Base-by-base conservation (phyloP, 1,284 basidiomycete species). In the Thelephora terrestris region DNA sequence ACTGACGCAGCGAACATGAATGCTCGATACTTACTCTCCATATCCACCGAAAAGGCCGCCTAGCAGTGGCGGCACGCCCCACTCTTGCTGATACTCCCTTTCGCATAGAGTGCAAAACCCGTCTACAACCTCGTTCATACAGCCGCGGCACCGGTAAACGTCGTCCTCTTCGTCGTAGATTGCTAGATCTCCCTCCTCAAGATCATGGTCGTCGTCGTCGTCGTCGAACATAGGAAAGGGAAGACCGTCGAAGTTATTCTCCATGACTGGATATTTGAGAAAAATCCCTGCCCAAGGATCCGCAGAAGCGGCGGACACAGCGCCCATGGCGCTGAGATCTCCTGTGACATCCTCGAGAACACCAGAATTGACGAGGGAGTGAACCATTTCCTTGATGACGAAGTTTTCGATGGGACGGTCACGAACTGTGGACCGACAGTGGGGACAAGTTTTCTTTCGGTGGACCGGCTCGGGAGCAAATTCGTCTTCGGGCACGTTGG, bases 61-160 rank as follows among this genome's bases (percentile, higher is more conserved):
- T 1, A 17, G 24, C n/a, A 36, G 43, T 16, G 35, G 20, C 16
- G 34, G 32, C 23, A 16, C 4, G 35, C 45, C 37, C 39, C 44
- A 24, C 7, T 36, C 46, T n/a, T 50, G 48, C 10, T 52, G 45
- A 57, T 85, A 86, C 17, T 64, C 61, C 27, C 80, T 71, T 17
- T 72, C 67, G 54, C 85, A 87, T 14, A 58, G 57, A 3, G 76
- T 69, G 58, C 85, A 89, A 14, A 68, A 57, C 1, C 80, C 81
- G 50, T 70, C 74, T 73, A 72, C 78, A 50, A 89, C 80, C 64
- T 89, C 85, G 58, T 88, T 78, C 69, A 78, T 71, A 56, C 85
- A 88, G 37, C 80, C 78, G 10, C 78, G 58, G 58, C 85, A 89
- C n/a, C 85, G 73, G 55, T 76, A 81, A 6, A 88, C 72, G 0